Base-by-base conservation (phyloP, 129 eudicot species). In the Flaveria brownii region DNA sequence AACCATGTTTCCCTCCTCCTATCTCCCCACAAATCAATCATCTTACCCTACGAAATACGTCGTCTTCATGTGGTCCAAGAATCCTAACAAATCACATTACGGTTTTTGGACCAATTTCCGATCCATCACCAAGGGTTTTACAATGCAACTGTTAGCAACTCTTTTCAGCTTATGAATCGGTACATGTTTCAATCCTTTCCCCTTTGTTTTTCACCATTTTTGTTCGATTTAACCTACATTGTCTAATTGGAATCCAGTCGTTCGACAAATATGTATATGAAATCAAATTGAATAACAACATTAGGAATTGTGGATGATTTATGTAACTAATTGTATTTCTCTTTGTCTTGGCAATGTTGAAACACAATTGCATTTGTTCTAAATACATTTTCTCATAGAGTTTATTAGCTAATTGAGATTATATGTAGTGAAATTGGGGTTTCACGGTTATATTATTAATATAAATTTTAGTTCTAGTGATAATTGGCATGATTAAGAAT, bases 41-140 rank as follows among this genome's bases (percentile, higher is more conserved):
- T 55, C 66, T 55, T 76, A 50, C 50, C 76, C 55, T 17, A 45
- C 20, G 25, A 72, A 33, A 46, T 17, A 49, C 49, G 70, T 33
- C 39, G 49, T 75, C 71, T 75, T 52, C 56, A 13, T 71, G 74
- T 67, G 88, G 85, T 87, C 88, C 88, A 84, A 75, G 70, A 72
- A 82, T 83, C 82, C 78, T 80, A 73, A 77, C 41, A 42, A 25
- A n/a, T 65, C 78, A 25, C 30, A 67, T 67, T 60, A 74, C 60
- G 82, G 82, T 88, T 88, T 88, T 88, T 88, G 94, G 94, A 88
- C 82, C 93, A 83, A 76, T 75, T 77, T 74, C 75, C 73, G 23
- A 84, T 68, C 70, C 26, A 68, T 64, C 82, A 30, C 15, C 30
- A 63, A 69, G 84, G 79, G 77, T 71, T 83, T 83, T 78, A 74